These are phyloP conservation scores for Thuja plicata DNA, from an alignment of 83 land plant species.

Conservation along the genomic window DNA sequence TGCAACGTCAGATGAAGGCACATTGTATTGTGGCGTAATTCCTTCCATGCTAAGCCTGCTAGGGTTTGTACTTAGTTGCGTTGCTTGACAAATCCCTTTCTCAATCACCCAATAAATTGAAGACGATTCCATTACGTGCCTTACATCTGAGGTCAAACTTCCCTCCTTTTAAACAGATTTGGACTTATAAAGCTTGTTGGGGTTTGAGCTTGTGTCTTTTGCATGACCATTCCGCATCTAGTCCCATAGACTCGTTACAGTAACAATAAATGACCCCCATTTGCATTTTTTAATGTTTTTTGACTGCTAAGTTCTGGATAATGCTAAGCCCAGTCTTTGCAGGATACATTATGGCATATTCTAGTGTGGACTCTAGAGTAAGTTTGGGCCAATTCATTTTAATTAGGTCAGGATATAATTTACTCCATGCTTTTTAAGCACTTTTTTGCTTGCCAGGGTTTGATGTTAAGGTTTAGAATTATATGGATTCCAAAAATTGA, in stretches of 20 bases:
- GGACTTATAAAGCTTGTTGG: no score
- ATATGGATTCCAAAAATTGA: not conserved
- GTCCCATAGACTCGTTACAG: not conserved
- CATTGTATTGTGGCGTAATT: not conserved
- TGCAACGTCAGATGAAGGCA: not conserved
- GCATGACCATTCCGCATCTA: not conserved
- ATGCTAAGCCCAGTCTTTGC: not conserved
- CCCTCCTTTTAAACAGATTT: no score
- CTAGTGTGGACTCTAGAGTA: not conserved
- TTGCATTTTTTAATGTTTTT: not conserved
- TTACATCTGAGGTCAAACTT: no score
- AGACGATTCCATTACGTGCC: no score
- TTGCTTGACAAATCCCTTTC: not conserved
- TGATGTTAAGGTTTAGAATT: not conserved
- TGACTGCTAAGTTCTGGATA: not conserved
- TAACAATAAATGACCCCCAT: not conserved
- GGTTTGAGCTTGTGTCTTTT: no score
- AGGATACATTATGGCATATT: not conserved
- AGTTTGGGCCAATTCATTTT: not conserved
- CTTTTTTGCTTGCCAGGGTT: not conserved
- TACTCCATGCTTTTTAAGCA: not conserved
- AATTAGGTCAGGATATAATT: not conserved
- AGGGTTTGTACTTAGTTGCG: not conserved
- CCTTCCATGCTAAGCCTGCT: not conserved
- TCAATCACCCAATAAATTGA: not conserved